These are phyloP conservation scores for Chondrus crispus DNA, from an alignment of 23 red algal species.

Conservation along the genomic window DNA sequence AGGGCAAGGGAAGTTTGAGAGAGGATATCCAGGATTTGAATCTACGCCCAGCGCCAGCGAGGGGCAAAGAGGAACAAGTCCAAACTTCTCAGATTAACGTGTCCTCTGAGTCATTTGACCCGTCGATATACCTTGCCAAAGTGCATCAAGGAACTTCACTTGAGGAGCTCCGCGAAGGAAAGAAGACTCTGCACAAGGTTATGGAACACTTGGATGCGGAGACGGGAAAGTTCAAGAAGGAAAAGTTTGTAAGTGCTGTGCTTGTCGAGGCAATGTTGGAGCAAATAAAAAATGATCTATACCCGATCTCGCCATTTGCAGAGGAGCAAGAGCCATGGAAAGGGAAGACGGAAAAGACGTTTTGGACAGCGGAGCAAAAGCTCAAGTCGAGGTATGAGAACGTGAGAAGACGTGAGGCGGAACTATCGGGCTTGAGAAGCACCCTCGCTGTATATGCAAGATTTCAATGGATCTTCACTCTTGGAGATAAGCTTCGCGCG, in stretches of 20 bases:
- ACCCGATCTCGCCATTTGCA: background rate
- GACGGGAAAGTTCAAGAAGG: background rate
- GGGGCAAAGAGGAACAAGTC: background rate
- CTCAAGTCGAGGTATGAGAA: constrained; percentile 18
- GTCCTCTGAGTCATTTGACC: background rate
- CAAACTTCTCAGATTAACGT: constrained; percentile 4
- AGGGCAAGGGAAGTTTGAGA: background rate
- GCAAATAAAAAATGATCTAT: background rate
- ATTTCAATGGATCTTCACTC: constrained; percentile 10
- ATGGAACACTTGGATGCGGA: background rate
- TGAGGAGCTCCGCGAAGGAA: background rate
- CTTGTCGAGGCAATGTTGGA: constrained; percentile 17
- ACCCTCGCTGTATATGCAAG: constrained; percentile 2
- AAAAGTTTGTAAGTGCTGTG: constrained; percentile 13
- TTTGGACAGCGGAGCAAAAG: background rate
- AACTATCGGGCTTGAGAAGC: background rate
- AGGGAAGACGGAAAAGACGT: background rate
- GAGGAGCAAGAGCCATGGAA: no score
- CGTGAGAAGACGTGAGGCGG: background rate
- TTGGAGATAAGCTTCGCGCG: background rate
- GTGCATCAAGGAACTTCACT: constrained; percentile 9
- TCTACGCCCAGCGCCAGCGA: background rate
- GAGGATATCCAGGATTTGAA: background rate
- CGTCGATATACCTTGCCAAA: constrained; percentile 41
- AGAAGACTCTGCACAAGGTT: background rate